Conservation (phyloP, 148 eudicot genomes). For the Camellia japonica region DNA sequence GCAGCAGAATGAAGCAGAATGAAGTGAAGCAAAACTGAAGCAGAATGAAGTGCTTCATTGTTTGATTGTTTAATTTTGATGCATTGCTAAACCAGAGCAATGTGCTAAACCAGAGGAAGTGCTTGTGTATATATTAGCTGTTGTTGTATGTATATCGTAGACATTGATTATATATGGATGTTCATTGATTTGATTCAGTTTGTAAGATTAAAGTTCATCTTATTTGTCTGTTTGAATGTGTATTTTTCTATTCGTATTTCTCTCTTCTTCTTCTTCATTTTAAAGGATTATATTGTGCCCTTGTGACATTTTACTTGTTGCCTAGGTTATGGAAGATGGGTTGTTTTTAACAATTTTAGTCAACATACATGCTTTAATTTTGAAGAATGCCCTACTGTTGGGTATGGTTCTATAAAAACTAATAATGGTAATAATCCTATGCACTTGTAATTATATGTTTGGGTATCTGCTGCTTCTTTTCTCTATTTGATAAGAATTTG, state of each 20-base stretch:
- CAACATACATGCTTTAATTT: slow-evolving; percentile 16
- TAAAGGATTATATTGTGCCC: background rate
- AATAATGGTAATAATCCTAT: slow-evolving; percentile 12
- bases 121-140: no score
- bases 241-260: background rate
- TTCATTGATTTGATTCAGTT: no score
- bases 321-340: slow-evolving; percentile 23
- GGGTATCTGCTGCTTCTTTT: background rate
- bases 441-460: background rate
- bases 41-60: no score
- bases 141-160: no score
- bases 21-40: no score
- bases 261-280: background rate
- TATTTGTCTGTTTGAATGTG: background rate
- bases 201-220: background rate
- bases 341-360: slow-evolving; percentile 20
- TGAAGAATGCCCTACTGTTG: slow-evolving; percentile 19
- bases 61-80: no score
- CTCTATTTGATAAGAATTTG: background rate
- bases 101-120: no score
- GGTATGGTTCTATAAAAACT: slow-evolving; percentile 5
- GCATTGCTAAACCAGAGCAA: no score
- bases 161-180: no score
- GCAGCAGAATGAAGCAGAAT: no score
- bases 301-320: slow-evolving; percentile 7